Evolutionary conservation across 257 asterid species (phyloP).

Genomic region (Solanum gandarillasii): DNA sequence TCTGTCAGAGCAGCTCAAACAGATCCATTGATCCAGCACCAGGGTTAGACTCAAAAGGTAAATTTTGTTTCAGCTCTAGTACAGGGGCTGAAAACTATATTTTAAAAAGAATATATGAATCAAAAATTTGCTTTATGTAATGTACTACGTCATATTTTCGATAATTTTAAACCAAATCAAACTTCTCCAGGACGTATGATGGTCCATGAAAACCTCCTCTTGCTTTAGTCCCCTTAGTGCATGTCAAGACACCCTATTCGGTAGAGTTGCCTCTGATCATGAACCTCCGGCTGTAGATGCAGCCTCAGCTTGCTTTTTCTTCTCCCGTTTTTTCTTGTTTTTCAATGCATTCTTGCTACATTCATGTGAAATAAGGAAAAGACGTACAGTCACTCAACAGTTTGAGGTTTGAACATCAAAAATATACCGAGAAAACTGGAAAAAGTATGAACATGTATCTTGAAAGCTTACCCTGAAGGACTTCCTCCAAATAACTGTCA

Average conservation of each 20-base stretch:
- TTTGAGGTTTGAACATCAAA: not conserved
- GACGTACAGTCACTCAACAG: not conserved
- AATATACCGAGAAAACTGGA: not conserved
- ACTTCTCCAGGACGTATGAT: not conserved
- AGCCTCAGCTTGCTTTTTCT: slow-evolving; percentile 71
- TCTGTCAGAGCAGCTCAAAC: not conserved
- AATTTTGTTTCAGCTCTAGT: not conserved
- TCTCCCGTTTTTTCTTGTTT: slow-evolving; percentile 89
- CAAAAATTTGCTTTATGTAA: not conserved
- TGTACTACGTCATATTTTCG: not conserved
- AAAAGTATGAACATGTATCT: not conserved
- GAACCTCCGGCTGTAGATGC: slow-evolving; percentile 3
- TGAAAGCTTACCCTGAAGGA: slow-evolving; percentile 57
- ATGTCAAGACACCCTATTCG: not conserved
- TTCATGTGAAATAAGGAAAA: not conserved
- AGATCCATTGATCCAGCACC: not conserved
- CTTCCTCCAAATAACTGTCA: slow-evolving; percentile 67
- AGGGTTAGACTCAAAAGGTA: not conserved
- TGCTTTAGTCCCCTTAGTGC: not conserved
- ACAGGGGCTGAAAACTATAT: not conserved
- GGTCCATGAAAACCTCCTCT: not conserved
- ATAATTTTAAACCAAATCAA: not conserved
- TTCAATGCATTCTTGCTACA: slow-evolving; percentile 68
- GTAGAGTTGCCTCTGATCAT: not conserved
- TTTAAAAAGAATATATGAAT: not conserved